Percentiles rank a stretch among this genome's conserved stretches.
Conservation (phyloP, 805 yeast genomes). For the Candida verbasci region DNA sequence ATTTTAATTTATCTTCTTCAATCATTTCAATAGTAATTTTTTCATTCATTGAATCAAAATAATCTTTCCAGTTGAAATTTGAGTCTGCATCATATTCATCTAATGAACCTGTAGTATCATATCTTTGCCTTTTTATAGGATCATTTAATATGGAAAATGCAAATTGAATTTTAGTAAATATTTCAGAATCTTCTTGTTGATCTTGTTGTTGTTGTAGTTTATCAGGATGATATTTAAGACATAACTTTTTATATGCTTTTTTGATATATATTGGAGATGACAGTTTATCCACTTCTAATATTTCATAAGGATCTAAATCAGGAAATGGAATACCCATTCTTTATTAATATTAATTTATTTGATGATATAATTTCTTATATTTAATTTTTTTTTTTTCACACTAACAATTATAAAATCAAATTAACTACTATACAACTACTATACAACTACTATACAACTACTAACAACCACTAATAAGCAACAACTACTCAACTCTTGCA, state of each 20-base stretch:
- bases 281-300: slow-evolving; percentile 36
- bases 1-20: slow-evolving; percentile 60
- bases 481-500: too few species aligned
- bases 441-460: not conserved
- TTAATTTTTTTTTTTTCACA: not conserved
- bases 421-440: not conserved
- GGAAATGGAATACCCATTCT: slow-evolving; percentile 41
- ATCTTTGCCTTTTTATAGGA: slow-evolving; percentile 47
- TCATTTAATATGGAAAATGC: slow-evolving; percentile 70
- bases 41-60: slow-evolving; percentile 44
- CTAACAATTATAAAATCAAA: not conserved
- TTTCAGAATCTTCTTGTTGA: slow-evolving; percentile 2
- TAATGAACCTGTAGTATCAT: slow-evolving; percentile 68
- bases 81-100: slow-evolving; percentile 33
- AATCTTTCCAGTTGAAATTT: slow-evolving; percentile 55
- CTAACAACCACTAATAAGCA: slow-evolving; percentile 1
- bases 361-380: not conserved
- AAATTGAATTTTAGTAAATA: slow-evolving; percentile 68
- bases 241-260: slow-evolving; percentile 60
- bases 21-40: slow-evolving; percentile 62
- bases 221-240: slow-evolving; percentile 70
- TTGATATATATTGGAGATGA: slow-evolving; percentile 56
- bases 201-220: slow-evolving; percentile 40
- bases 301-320: slow-evolving; percentile 60
- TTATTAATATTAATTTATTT: not conserved